Evolutionary conservation across 2,329 filamentous ascomycete species (phyloP).

Genomic region (Escovopsis sp.): DNA sequence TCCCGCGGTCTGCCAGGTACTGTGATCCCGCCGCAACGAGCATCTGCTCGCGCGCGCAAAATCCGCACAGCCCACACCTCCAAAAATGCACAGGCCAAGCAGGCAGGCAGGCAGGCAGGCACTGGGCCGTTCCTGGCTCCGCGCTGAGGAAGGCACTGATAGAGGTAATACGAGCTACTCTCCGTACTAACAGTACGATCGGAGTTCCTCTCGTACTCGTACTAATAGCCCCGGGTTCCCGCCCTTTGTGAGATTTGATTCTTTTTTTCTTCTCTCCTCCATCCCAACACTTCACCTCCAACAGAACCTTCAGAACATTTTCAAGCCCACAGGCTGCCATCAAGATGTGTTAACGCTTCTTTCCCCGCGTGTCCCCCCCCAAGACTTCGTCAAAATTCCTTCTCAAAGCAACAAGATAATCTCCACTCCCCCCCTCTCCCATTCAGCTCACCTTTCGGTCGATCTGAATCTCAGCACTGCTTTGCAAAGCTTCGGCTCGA

Average conservation of each 20-base stretch:
- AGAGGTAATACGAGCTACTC: too few species aligned
- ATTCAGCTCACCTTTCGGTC: constrained; percentile 41
- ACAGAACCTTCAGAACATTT: constrained; percentile 16
- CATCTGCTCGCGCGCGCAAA: not conserved
- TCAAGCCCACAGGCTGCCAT: constrained; percentile 25
- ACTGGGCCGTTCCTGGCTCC: too few species aligned
- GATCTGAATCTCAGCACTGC: constrained; percentile 55
- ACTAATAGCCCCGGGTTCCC: constrained; percentile 18
- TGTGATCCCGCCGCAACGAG: not conserved
- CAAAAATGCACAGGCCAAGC: too few species aligned
- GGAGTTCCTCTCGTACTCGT: constrained; percentile 1
- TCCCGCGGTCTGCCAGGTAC: not conserved
- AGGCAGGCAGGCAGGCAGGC: too few species aligned
- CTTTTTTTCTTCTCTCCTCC: constrained; percentile 17
- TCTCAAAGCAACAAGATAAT: constrained; percentile 25
- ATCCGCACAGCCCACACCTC: too few species aligned
- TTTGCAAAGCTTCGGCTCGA: constrained; percentile 40
- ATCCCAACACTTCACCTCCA: not conserved
- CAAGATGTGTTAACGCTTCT: constrained; percentile 43
- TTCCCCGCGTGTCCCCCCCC: constrained; percentile 20
- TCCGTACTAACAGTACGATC: not conserved
- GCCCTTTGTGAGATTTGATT: constrained; percentile 6
- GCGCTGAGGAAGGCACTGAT: too few species aligned
- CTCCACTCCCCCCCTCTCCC: constrained; percentile 30
- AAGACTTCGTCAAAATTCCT: constrained; percentile 37